Percentiles rank a stretch among this genome's conserved stretches.
phyloP scores from a whole-genome alignment of 2,329 filamentous ascomycete species.

The Hawksworthiomyces lignivorus region DNA sequence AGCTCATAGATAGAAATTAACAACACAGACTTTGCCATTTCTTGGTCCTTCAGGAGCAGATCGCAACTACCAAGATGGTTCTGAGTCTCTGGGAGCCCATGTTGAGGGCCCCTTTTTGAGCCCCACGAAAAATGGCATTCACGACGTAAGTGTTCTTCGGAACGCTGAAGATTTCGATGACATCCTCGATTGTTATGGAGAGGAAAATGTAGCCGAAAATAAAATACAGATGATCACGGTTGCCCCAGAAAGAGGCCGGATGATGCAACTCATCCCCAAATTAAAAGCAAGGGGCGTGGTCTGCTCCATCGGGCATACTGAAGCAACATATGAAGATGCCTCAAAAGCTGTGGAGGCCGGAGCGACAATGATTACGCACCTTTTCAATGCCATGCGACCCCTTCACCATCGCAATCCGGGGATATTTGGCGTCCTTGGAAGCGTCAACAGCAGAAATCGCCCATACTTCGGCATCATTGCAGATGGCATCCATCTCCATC shows the following conservation, averaged over 20 bases:
- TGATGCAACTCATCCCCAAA: conserved; percentile 50
- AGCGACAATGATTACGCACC: conserved; percentile 81
- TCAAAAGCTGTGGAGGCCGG: conserved; percentile 63
- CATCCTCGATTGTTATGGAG: conserved; percentile 63
- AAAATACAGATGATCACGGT: conserved; percentile 73
- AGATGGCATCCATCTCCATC: conserved; percentile 86
- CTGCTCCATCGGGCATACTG: conserved; percentile 77
- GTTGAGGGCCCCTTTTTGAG: conserved; percentile 85
- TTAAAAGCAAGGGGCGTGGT: conserved; percentile 59
- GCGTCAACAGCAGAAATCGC: conserved; percentile 23
- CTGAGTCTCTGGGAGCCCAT: conserved; percentile 79
- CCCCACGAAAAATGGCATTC: conserved; percentile 76
- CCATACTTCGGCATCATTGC: conserved; percentile 86
- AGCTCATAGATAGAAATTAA: no score
- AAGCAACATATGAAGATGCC: conserved; percentile 77
- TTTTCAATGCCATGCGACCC: conserved; percentile 89
- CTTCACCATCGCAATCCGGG: conserved; percentile 87
- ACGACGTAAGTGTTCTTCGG: conserved; percentile 65
- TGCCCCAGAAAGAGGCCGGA: conserved; percentile 69
- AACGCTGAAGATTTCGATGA: conserved; percentile 56
- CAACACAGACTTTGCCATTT: conserved; percentile 47
- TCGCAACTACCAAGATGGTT: conserved; percentile 53
- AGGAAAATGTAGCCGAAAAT: conserved; percentile 48
- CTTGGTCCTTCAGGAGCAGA: conserved; percentile 54
- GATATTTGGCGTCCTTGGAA: conserved; percentile 66